Evolutionary conservation across 371 early-diverging fungal species (phyloP), one percentile per base, ranked within the genome.

Genomic region (Syncephalastrum monosporum): DNA sequence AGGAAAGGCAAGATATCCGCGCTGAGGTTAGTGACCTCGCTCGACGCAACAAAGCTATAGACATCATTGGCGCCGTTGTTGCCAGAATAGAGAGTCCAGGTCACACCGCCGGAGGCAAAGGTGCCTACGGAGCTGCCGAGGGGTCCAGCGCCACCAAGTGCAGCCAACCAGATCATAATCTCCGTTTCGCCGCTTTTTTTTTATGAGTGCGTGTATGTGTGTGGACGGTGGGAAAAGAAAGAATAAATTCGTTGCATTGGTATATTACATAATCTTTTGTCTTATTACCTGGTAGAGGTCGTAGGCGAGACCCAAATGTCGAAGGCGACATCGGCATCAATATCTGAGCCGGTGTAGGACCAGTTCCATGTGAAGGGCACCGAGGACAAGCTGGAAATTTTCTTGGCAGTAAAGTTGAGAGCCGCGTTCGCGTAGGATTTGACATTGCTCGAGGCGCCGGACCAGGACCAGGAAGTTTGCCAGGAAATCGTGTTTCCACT

Each of bases 1-100:
- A 52, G 50, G 45, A 65, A 65, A 5, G 48, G 53, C 17, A 56
- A 21, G 7, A 60, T 15, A 38, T 65, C 65, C n/a, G 44, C 33
- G 14, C 21, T 23, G 19, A 60, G 14, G 17, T 25, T 50, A 4
- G 56, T 50, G 44, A 65, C 43, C 12, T 24, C 25, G 16, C 21
- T 48, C 42, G 21, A 21, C 10, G 60, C 65, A 24, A 65, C 56
- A 50, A 60, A 65, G 43, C 57, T 60, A 27, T 56, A 65, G 27
- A 65, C 65, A 33, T 41, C 56, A 4, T 59, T 63, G 6, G 48
- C 27, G 6, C 65, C 60, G 29, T 65, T 65, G 45, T 50, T 54
- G 12, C 65, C 65, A 13, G 45, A 16, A 42, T 60, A 53, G 25
- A 65, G 29, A 0, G 51, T 53, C 57, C 60, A 60, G 7, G 29